phyloP scores from a whole-genome alignment of 164 flowering plant species.

The Vitis labrusca region DNA sequence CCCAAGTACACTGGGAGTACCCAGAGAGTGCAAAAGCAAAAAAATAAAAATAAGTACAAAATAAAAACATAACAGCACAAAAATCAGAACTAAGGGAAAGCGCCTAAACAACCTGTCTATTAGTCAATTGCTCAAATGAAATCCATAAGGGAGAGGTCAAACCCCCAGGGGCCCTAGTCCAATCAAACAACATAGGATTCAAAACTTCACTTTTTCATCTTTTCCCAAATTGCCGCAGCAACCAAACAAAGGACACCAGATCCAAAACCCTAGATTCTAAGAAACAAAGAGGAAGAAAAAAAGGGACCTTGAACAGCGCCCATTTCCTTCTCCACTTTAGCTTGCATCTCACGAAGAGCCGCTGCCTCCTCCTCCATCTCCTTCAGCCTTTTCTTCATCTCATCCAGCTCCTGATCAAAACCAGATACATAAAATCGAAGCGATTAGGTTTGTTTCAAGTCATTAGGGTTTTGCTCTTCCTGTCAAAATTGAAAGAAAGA shows the following conservation, averaged over 20 bases:
- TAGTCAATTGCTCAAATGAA: no score
- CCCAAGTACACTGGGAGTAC: no score
- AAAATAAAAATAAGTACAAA: no score
- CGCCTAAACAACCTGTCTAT: no score
- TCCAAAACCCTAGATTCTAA: background rate
- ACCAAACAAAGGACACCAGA: background rate
- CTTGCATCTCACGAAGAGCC: constrained; percentile 81
- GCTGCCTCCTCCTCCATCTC: constrained; percentile 87
- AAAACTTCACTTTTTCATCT: no score
- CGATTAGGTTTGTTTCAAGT: background rate
- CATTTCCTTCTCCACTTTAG: constrained; percentile 86
- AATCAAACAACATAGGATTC: no score
- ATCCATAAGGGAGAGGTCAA: no score
- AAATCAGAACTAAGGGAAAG: no score
- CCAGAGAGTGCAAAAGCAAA: no score
- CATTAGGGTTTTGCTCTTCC: constrained; percentile 17
- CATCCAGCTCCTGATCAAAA: constrained; percentile 58
- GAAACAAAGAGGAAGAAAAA: background rate
- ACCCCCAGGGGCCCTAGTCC: no score
- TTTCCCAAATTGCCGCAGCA: background rate
- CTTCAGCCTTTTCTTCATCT: constrained; percentile 77
- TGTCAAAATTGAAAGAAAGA: background rate
- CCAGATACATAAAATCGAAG: background rate
- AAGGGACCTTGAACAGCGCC: constrained; percentile 63
- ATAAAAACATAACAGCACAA: no score